A percentile compares a stretch with the other conserved stretches of the same genome.
These are phyloP conservation scores for Hypoxylon perforatum DNA, from an alignment of 495 filamentous ascomycete genomes.

Conservation along the genomic window DNA sequence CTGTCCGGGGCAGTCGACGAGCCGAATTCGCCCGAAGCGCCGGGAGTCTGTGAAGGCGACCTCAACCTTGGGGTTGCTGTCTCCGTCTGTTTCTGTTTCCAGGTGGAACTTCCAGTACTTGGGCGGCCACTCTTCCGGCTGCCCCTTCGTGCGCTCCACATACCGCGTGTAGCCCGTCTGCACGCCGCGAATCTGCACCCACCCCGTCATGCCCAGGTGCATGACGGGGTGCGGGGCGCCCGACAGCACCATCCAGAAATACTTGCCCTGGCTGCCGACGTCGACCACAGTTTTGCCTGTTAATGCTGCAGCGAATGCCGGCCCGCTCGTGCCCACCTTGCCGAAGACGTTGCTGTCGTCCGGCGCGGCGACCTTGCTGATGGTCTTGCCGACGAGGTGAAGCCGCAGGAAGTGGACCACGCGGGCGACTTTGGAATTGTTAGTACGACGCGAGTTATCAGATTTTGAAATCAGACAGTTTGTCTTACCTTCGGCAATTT, in stretches of 20 bases:
- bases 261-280: conserved; percentile 90
- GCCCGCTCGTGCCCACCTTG: conserved; percentile 82
- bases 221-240: conserved; percentile 84
- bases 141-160: conserved; percentile 73
- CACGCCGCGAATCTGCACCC: conserved; percentile 85
- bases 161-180: conserved; percentile 74
- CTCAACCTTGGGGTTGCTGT: conserved; percentile 65
- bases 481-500: conserved; percentile 75
- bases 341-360: conserved; percentile 87
- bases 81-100: conserved; percentile 69
- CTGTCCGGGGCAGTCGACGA: conserved; percentile 80
- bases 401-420: conserved; percentile 84
- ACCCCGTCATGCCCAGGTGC: conserved; percentile 91
- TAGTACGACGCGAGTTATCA: conserved; percentile 13
- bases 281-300: conserved; percentile 79
- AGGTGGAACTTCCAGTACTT: conserved; percentile 89
- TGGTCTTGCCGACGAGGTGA: conserved; percentile 83
- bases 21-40: conserved; percentile 78
- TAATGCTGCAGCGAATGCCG: conserved; percentile 76
- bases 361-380: conserved; percentile 73
- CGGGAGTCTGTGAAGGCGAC: conserved; percentile 87
- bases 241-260: conserved; percentile 78
- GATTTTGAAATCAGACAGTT: background rate
- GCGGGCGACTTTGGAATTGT: conserved; percentile 70
- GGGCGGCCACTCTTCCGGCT: conserved; percentile 82